Base-by-base conservation (phyloP, 2,329 filamentous ascomycete genomes). In the Coniochaeta ligniaria region DNA sequence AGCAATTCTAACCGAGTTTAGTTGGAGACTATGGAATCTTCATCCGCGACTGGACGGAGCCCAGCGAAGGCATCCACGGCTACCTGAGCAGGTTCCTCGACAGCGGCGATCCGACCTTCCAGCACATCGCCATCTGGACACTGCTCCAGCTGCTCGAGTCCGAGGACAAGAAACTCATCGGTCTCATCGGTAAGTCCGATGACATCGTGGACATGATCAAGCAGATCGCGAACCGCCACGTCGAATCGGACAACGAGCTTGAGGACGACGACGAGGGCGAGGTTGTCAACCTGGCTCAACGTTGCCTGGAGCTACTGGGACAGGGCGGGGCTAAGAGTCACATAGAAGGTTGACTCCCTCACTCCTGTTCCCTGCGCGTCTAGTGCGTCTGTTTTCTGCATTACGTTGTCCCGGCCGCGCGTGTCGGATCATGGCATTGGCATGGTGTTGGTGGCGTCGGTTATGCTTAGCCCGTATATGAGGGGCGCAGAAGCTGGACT, bases 51-150 rank as follows among this genome's bases (percentile, higher is more conserved):
- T 99, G 95, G 95, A 87, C 84, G 20, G 89, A 96, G 69, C 95
- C 95, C 1, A 90, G 92, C 63, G 95, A 92, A 54, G 95, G 95
- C 54, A 96, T 99, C 63, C 93, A 97, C 71, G 95, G 95, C 59
- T 99, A 99, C 71, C 83, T 99, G 38, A 90, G 88, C 68, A 88
- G 94, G 60, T 99, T 99, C 80, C 82, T 99, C 20, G 91, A 90
- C 52, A 97, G 92, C 65, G 94, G 93, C 45, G 95, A 99, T 71
- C 88, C 95, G 0, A 99, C 95, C 0, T 99, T 99, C 81, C 95
- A 99, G 75, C 95, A 99, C 73, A 99, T 99, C 71, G 95, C 95
- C 58, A 96, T 98, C 64, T 99, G 95, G 95, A 99, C 95, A 1
- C 78, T 99, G 56, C 83, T 99, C 3, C 95, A 99, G 72, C 83